Conservation (phyloP, 306 rosid genomes). For the Citrullus amarus region DNA sequence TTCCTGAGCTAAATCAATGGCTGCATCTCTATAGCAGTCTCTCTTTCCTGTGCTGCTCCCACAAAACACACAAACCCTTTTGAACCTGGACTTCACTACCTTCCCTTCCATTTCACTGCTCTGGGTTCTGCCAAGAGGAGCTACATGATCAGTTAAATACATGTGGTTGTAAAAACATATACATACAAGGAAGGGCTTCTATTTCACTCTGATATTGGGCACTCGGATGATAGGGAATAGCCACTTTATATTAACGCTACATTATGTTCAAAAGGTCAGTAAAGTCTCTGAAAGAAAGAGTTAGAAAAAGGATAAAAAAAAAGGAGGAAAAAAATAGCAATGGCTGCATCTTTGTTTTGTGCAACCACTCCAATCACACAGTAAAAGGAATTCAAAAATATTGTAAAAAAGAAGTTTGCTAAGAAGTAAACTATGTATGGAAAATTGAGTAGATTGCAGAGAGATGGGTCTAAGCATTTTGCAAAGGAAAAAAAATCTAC, state of each 20-base stretch:
- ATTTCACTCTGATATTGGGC: background rate
- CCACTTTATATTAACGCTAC: conserved; percentile 2
- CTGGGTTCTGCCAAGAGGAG: background rate
- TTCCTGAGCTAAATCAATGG: conserved; percentile 41
- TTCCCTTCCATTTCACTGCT: conserved; percentile 25
- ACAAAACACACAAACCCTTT: conserved; percentile 43
- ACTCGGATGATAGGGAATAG: background rate
- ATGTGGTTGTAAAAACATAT: background rate
- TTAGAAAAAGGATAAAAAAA: background rate
- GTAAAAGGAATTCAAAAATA: too few relatives aligned
- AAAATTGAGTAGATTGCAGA: too few relatives aligned
- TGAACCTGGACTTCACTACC: conserved; percentile 29
- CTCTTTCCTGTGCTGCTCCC: conserved; percentile 49
- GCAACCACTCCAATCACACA: too few relatives aligned
- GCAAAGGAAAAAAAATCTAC: background rate
- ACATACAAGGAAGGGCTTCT: background rate
- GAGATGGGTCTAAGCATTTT: too few relatives aligned
- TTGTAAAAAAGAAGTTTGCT: background rate
- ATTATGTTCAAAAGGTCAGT: background rate
- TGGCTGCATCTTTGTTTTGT: too few relatives aligned
- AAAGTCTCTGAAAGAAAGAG: background rate
- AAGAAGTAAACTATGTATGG: too few relatives aligned
- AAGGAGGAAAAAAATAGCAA: background rate
- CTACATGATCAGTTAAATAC: conserved; percentile 5
- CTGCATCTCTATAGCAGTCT: conserved; percentile 36